Conservation (phyloP, 495 filamentous ascomycete species). For the Aspergillus ellipticus region DNA sequence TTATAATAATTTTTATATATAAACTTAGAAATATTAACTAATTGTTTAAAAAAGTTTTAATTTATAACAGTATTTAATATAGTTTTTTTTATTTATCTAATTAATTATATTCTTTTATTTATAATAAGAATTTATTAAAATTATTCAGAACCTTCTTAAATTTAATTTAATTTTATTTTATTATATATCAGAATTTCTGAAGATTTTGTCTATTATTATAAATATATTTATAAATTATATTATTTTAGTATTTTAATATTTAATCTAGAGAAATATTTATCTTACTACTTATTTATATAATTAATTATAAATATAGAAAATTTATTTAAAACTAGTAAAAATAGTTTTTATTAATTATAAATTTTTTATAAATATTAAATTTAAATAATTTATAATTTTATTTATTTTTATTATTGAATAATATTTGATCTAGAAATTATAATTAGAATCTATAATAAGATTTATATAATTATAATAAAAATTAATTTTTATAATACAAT, state of each 20-base stretch:
- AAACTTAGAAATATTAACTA: neutral
- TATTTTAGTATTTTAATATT: neutral
- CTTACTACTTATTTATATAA: constrained; percentile 2
- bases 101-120: neutral
- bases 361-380: neutral
- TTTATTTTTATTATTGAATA: neutral
- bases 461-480: neutral
- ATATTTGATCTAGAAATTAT: neutral
- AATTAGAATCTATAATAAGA: neutral
- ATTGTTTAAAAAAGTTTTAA: neutral
- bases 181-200: neutral
- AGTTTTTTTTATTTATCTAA: neutral
- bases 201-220: neutral
- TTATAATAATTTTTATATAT: neutral
- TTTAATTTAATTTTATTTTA: neutral
- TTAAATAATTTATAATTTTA: constrained; percentile 5
- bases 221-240: neutral
- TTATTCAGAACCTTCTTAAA: neutral
- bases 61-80: neutral
- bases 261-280: neutral
- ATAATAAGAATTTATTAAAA: neutral
- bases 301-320: neutral
- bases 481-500: neutral
- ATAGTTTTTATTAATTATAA: neutral
- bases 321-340: neutral